phyloP scores from a whole-genome alignment of 768 basidiomycete genomes.

The Kwoniella heveanensis region DNA sequence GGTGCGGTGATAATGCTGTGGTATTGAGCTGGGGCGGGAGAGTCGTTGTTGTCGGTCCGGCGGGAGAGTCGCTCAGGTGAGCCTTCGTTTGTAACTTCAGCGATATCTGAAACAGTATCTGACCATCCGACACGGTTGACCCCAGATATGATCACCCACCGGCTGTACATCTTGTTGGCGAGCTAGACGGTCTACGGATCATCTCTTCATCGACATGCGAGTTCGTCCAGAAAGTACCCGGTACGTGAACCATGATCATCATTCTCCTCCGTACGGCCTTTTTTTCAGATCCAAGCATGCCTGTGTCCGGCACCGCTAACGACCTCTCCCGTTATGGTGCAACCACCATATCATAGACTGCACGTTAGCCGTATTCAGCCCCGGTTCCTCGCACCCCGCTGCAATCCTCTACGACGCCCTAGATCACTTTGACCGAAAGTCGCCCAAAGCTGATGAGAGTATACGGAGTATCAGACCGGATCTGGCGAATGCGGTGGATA shows the following conservation, averaged over 20 bases:
- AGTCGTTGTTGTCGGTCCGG: slow-evolving; percentile 86
- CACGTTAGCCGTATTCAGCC: slow-evolving; percentile 79
- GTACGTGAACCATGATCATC: slow-evolving; percentile 60
- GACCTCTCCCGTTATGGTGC: neutral
- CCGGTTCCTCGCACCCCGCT: slow-evolving; percentile 87
- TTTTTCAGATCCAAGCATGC: neutral
- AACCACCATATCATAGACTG: slow-evolving; percentile 62
- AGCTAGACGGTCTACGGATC: slow-evolving; percentile 86
- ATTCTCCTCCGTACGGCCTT: too few relatives aligned
- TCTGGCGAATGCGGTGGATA: slow-evolving; percentile 80
- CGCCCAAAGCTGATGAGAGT: slow-evolving; percentile 89
- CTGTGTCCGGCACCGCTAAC: too few relatives aligned
- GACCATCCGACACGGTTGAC: neutral
- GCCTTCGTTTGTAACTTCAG: slow-evolving; percentile 46
- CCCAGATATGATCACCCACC: slow-evolving; percentile 77
- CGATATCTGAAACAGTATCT: neutral
- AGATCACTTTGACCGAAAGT: slow-evolving; percentile 78
- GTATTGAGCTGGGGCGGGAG: slow-evolving; percentile 77
- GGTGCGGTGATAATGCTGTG: slow-evolving; percentile 97
- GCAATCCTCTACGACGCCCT: slow-evolving; percentile 92
- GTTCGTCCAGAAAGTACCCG: slow-evolving; percentile 89
- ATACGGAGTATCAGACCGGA: slow-evolving; percentile 86
- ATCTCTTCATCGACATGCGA: slow-evolving; percentile 77
- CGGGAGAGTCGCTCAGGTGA: slow-evolving; percentile 80
- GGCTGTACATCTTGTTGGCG: slow-evolving; percentile 74